These are phyloP conservation scores for Globisporangium iwayamae DNA, from an alignment of 352 stramenopile genomes.

Conservation along the genomic window DNA sequence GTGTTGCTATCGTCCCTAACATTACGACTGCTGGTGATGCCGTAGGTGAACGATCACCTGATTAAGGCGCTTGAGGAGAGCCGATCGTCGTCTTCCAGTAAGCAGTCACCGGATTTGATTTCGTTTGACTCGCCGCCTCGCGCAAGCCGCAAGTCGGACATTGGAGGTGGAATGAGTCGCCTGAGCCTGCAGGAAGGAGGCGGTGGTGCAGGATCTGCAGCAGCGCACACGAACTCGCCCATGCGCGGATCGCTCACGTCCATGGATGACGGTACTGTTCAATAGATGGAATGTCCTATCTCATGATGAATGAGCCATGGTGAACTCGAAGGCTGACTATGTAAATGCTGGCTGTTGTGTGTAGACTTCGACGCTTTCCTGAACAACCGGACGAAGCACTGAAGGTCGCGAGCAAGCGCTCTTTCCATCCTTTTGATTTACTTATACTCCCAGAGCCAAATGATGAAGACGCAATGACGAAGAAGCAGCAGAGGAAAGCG, in stretches of 20 bases:
- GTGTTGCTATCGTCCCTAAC: background rate
- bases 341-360: background rate
- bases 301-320: background rate
- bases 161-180: slow-evolving; percentile 22
- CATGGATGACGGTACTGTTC: slow-evolving; percentile 39
- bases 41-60: slow-evolving; percentile 77
- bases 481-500: background rate
- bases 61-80: slow-evolving; percentile 76
- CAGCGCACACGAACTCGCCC: slow-evolving; percentile 7
- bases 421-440: slow-evolving; percentile 11
- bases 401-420: background rate
- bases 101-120: slow-evolving; percentile 41
- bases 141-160: slow-evolving; percentile 20
- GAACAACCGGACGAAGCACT: slow-evolving; percentile 28
- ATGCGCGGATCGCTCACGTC: slow-evolving; percentile 26
- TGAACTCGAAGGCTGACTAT: background rate
- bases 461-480: background rate
- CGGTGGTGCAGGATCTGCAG: background rate
- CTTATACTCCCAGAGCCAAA: slow-evolving; percentile 5
- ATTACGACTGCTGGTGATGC: background rate
- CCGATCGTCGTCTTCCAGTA: slow-evolving; percentile 19
- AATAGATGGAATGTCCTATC: background rate
- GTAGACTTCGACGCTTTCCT: slow-evolving; percentile 53
- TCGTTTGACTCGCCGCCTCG: slow-evolving; percentile 55
- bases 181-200: slow-evolving; percentile 27